Evolutionary conservation across 139 green algal genomes (phyloP).

Genomic region (Closterium sp.): DNA sequence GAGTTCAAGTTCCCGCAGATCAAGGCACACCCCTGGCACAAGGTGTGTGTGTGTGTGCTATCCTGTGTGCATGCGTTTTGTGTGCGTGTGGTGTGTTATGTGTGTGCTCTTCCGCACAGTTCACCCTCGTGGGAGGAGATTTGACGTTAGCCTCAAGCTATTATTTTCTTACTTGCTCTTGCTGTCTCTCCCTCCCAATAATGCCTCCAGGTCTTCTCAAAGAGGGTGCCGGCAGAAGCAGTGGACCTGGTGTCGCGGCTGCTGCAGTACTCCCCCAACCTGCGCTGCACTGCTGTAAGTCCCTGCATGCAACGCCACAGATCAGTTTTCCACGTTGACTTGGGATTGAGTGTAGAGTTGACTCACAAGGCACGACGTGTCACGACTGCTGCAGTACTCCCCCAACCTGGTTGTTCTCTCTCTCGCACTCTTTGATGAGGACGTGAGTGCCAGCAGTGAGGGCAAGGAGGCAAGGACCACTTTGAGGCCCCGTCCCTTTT

Average conservation of each 20-base stretch:
- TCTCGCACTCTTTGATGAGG: too few relatives aligned
- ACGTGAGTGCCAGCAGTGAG: too few relatives aligned
- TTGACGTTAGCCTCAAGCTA: too few relatives aligned
- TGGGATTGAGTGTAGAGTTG: too few relatives aligned
- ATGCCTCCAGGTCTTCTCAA: constrained; percentile 85
- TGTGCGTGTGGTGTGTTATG: too few relatives aligned
- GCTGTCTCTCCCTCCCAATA: too few relatives aligned
- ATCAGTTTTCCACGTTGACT: constrained; percentile 52
- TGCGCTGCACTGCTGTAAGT: constrained; percentile 66
- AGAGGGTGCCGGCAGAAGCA: constrained; percentile 84
- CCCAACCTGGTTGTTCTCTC: constrained; percentile 72
- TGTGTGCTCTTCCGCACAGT: too few relatives aligned
- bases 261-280: constrained; percentile 87
- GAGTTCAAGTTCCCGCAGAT: constrained; percentile 99
- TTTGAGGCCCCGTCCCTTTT: too few relatives aligned
- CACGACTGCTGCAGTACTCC: constrained; percentile 90
- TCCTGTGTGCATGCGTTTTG: neutral
- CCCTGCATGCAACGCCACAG: too few relatives aligned
- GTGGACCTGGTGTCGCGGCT: constrained; percentile 90
- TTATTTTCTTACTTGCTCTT: too few relatives aligned
- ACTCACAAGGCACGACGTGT: constrained; percentile 50
- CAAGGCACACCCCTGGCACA: constrained; percentile 92
- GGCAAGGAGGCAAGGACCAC: too few relatives aligned
- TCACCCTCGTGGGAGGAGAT: constrained; percentile 80
- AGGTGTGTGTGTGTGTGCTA: constrained; percentile 63